phyloP scores from a whole-genome alignment of 1,284 basidiomycete species.

The Malassezia sympodialis region DNA sequence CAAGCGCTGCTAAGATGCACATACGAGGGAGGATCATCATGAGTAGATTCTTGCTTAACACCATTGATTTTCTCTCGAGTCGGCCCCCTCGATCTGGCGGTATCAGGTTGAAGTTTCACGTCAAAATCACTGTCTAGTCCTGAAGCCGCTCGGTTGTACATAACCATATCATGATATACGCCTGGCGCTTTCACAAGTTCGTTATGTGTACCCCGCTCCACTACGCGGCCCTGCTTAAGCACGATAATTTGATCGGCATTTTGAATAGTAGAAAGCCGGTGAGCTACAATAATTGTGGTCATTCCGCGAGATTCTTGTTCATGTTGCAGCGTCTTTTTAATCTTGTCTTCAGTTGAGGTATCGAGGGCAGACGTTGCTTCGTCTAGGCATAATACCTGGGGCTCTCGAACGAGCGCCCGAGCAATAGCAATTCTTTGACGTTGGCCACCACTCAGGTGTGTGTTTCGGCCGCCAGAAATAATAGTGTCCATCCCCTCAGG shows the following conservation, averaged over 20 bases:
- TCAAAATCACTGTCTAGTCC: neutral
- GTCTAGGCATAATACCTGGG: constrained; percentile 37
- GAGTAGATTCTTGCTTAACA: neutral
- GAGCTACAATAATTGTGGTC: constrained; percentile 43
- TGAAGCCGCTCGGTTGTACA: constrained; percentile 28
- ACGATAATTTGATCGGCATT: constrained; percentile 43
- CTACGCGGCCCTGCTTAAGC: constrained; percentile 31
- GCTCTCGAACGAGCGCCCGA: constrained; percentile 39
- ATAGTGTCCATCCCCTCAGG: constrained; percentile 49
- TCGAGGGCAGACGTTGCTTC: constrained; percentile 45
- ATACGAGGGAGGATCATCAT: neutral
- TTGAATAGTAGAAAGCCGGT: constrained; percentile 42
- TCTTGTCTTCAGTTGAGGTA: constrained; percentile 38
- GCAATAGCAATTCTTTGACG: constrained; percentile 44
- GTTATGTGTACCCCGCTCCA: constrained; percentile 36
- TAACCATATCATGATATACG: constrained; percentile 37
- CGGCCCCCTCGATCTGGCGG: constrained; percentile 1
- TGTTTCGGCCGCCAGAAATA: constrained; percentile 48
- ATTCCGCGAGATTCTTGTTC: constrained; percentile 42
- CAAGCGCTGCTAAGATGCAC: neutral
- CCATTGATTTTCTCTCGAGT: neutral
- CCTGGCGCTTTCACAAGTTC: constrained; percentile 25
- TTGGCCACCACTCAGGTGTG: constrained; percentile 44
- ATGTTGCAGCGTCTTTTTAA: constrained; percentile 31
- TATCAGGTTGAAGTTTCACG: neutral